Base-by-base conservation (phyloP, 345 rosid species). In the Dipteronia dyeriana region DNA sequence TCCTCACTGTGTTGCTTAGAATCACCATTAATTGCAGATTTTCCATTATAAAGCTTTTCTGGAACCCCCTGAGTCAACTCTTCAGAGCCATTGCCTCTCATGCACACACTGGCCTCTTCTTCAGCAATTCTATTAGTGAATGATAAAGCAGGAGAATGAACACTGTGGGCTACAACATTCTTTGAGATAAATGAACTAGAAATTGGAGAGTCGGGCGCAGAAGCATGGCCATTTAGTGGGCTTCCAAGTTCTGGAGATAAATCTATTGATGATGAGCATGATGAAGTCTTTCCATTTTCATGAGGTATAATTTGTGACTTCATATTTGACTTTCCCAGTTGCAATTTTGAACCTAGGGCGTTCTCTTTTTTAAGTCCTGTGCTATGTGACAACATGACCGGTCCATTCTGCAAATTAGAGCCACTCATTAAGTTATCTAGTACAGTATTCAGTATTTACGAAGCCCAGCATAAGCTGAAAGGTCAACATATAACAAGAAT, bases 381-480 rank as follows among this genome's bases (percentile, higher is more conserved):
- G 4, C 59, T 73, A 60, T 85, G 79, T 13, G 53, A 67, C 59
- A 62, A 54, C 56, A 73, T 61, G 62, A 69, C 83, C 47, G 82
- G 77, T 79, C 82, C 91, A 68, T 80, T 91, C 97, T 95, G 93
- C 79, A 85, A 82, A 53, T 73, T 70, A 82, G 66, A 8, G 45
- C 47, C 73, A 80, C 78, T 26, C 34, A 56, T 68, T 73, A 78
- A 77, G 41, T 68, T 43, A 73, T 64, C 53, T 69, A 66, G 53
- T 10, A 67, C 23, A 1, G n/a, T 11, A 5, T 57, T 20, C 62
- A 57, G 23, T 6, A 56, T 56, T 17, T 56, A 49, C 53, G 5
- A 20, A 57, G 25, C 26, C 26, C 25, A 20, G 62, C 62, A 7
- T 53, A 16, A 53, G 57, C n/a, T 53, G 17, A 53, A 14, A 0